phyloP scores from a whole-genome alignment of 1,284 basidiomycete species.

The Megacollybia platyphylla region DNA sequence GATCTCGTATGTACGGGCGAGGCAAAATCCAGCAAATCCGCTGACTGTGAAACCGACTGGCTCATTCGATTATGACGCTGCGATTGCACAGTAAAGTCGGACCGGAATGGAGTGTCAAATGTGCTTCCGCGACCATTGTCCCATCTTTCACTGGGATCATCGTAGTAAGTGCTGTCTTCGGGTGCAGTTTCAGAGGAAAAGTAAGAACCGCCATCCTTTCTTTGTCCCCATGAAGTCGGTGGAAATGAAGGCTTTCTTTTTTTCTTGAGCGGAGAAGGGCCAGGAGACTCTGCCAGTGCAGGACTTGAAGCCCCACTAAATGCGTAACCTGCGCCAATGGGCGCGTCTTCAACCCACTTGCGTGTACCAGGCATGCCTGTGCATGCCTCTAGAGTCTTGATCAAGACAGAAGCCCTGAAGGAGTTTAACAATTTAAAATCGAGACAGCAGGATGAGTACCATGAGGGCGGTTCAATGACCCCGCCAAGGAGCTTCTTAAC shows the following conservation, averaged over 20 bases:
- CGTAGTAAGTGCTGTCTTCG: constrained; percentile 10
- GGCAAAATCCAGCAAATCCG: neutral
- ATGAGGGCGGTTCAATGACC: constrained; percentile 58
- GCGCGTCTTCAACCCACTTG: constrained; percentile 51
- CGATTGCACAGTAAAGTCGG: constrained; percentile 19
- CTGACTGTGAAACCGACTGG: neutral
- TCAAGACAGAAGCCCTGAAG: constrained; percentile 40
- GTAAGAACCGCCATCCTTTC: constrained; percentile 39
- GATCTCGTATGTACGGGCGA: constrained; percentile 9
- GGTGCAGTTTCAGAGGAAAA: constrained; percentile 15
- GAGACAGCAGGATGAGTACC: constrained; percentile 19
- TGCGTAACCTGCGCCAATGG: constrained; percentile 31
- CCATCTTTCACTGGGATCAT: constrained; percentile 10
- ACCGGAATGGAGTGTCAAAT: constrained; percentile 29
- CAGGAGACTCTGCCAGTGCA: constrained; percentile 16
- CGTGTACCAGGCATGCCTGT: constrained; percentile 60
- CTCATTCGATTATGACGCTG: constrained; percentile 5
- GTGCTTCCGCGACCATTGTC: constrained; percentile 3
- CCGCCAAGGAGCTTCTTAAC: constrained; percentile 76
- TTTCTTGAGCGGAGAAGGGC: constrained; percentile 32
- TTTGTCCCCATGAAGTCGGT: constrained; percentile 48
- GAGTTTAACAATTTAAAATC: too few species aligned
- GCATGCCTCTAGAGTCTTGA: constrained; percentile 61
- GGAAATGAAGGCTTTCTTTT: constrained; percentile 42
- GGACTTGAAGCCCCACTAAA: constrained; percentile 40